A percentile compares a stretch with the other conserved stretches of the same genome.
Evolutionary conservation across 352 stramenopile genomes (phyloP).

Genomic region (Phytophthora lateralis): DNA sequence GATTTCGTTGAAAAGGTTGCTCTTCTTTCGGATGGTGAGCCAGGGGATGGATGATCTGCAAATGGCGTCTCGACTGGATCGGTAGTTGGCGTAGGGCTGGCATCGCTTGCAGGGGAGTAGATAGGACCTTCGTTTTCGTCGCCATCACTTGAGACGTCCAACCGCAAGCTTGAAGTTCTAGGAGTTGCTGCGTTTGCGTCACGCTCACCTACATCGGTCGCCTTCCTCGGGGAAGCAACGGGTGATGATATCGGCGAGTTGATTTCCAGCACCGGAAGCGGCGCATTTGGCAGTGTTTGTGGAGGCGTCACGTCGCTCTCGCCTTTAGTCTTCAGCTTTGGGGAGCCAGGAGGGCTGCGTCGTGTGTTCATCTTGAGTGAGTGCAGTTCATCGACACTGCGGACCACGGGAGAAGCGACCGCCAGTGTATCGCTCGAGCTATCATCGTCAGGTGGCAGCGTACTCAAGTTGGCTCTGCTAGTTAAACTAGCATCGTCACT

Average conservation of each 20-base stretch:
- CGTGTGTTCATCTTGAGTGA: not conserved
- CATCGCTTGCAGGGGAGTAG: not conserved
- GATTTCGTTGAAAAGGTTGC: not conserved
- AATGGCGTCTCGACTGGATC: not conserved
- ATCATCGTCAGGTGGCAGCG: not conserved
- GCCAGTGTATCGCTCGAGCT: not conserved
- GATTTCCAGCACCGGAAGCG: conserved; percentile 28
- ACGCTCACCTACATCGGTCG: not conserved
- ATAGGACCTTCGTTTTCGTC: not conserved
- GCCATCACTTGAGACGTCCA: conserved; percentile 8
- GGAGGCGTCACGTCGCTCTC: not conserved
- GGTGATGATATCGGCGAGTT: conserved; percentile 14
- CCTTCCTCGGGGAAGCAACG: not conserved
- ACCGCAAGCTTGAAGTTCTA: conserved; percentile 12
- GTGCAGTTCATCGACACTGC: not conserved
- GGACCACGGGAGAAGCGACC: not conserved
- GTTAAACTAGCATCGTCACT: not conserved
- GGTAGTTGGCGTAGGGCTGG: not conserved
- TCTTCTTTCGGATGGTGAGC: not conserved
- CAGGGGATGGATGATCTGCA: not conserved
- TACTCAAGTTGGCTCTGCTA: not conserved
- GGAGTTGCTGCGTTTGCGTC: not conserved
- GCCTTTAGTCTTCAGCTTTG: conserved; percentile 6
- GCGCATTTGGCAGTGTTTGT: conserved; percentile 9
- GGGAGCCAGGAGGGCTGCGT: not conserved